Evolutionary conservation across 2,329 filamentous ascomycete genomes (phyloP).

Genomic region (Colletotrichum eleusines): DNA sequence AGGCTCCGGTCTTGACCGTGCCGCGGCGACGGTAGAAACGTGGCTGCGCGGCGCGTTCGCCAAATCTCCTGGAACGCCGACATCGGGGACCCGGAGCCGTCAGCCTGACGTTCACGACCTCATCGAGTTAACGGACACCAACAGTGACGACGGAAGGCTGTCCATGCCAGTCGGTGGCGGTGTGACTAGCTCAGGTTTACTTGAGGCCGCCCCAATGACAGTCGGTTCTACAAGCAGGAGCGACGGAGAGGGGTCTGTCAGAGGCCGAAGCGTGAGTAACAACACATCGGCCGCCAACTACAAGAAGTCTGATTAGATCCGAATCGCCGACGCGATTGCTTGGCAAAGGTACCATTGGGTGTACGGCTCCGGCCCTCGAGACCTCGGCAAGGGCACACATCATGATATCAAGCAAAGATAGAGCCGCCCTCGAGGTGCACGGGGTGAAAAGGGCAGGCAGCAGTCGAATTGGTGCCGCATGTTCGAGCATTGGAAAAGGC

Average conservation of each 20-base stretch:
- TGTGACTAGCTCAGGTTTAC: conserved; percentile 45
- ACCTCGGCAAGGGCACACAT: not conserved
- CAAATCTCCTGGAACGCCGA: conserved; percentile 68
- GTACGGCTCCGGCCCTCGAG: not conserved
- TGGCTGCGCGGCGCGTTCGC: conserved; percentile 89
- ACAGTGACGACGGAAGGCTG: conserved; percentile 64
- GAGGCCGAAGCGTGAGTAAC: conserved; percentile 50
- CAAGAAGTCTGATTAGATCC: conserved; percentile 59
- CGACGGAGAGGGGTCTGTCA: conserved; percentile 53
- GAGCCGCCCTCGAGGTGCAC: not conserved
- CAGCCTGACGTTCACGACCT: conserved; percentile 68
- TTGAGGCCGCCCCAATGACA: conserved; percentile 47
- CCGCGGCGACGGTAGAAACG: conserved; percentile 87
- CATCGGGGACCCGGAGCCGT: conserved; percentile 52
- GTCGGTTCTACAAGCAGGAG: conserved; percentile 54
- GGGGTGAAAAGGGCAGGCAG: not conserved
- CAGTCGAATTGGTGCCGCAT: not conserved
- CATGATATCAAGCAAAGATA: not conserved
- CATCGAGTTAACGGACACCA: conserved; percentile 77
- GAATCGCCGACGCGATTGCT: not conserved
- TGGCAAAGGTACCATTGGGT: not conserved
- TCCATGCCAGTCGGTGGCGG: conserved; percentile 38
- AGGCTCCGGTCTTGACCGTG: conserved; percentile 77
- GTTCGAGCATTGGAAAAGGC: conserved; percentile 27
- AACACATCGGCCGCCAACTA: conserved; percentile 53